phyloP scores from a whole-genome alignment of 768 basidiomycete species.

The Leucocoprinus leucothites region DNA sequence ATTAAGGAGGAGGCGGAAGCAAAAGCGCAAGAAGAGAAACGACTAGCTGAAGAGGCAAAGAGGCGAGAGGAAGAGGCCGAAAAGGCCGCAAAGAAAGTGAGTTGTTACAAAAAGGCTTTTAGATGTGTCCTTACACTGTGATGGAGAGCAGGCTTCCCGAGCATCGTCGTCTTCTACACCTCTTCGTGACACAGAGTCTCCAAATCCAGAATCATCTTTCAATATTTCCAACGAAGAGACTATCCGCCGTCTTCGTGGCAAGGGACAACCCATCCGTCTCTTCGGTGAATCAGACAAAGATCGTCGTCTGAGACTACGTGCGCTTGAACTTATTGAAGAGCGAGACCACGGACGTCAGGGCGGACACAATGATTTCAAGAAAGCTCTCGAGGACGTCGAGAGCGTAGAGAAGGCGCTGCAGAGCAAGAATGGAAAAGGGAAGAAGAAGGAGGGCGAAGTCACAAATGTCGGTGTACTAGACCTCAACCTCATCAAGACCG shows the following conservation, averaged over 20 bases:
- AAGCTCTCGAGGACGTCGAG: conserved; percentile 84
- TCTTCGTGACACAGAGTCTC: conserved; percentile 36
- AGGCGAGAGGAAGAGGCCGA: conserved; percentile 23
- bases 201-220: conserved; percentile 55
- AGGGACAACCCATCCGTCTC: conserved; percentile 91
- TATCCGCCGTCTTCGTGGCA: conserved; percentile 80
- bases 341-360: conserved; percentile 74
- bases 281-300: conserved; percentile 98
- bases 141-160: conserved; percentile 45
- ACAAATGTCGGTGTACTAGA: conserved; percentile 63
- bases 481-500: conserved; percentile 76
- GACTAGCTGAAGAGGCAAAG: conserved; percentile 28
- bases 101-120: conserved; percentile 18
- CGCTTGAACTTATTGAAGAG: conserved; percentile 94
- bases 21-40: conserved; percentile 33
- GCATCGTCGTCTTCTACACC: conserved; percentile 39
- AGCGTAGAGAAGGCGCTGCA: conserved; percentile 66
- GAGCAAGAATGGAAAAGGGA: conserved; percentile 55
- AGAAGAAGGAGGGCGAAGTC: conserved; percentile 64
- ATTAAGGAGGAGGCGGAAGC: conserved; percentile 49
- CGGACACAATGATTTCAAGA: conserved; percentile 95
- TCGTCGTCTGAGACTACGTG: conserved; percentile 81
- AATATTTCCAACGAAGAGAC: conserved; percentile 95
- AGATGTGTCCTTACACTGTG: conserved; percentile 30
- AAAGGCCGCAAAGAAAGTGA: conserved; percentile 40